Evolutionary conservation across 768 basidiomycete species (phyloP), one percentile per base, ranked within the genome.

Genomic region (Amanita pseudoporphyria): DNA sequence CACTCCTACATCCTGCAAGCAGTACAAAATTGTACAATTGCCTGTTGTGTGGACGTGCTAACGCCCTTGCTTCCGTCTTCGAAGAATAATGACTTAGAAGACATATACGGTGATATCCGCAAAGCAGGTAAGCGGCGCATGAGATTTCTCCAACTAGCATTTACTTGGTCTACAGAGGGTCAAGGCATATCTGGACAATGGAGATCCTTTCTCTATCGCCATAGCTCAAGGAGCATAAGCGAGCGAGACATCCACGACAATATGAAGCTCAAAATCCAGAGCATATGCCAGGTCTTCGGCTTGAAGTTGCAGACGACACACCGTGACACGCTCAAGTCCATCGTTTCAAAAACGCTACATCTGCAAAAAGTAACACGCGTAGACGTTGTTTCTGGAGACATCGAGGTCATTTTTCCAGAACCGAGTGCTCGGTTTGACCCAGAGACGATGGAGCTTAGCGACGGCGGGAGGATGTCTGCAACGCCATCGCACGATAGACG

Each of bases 371-470:
- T 18, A 10, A 47, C 38, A 14, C 24, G 5, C 13, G 24, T 12
- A n/a, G 46, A 47, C 3, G 9, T 39, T 10, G 21, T 47, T 10
- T 47, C 46, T 5, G 46, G 46, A 6, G 46, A 47, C n/a, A 38
- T 47, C 3, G 10, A 16, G 28, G 10, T 38, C 6, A 39, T 39
- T 16, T 47, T 16, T 16, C 19, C 36, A 28, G n/a, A 24, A 12
- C 21, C 22, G 3, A 24, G 13, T 5, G 16, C 22, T 13, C 21
- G 13, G 22, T 47, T 38, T 24, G 46, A 47, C 14, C 36, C 46
- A 9, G 36, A 39, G 0, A 26, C 24, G 0, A 47, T 47, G 46
- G 24, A 47, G 18, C 14, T 19, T 6, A 21, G 24, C 24, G 46
- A 33, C 7, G 22, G 3, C 4, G n/a, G n/a, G 28, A 35, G 12